Conservation (phyloP, 108 stramenopile species). For the Cyclotella choctawhatcheeana region DNA sequence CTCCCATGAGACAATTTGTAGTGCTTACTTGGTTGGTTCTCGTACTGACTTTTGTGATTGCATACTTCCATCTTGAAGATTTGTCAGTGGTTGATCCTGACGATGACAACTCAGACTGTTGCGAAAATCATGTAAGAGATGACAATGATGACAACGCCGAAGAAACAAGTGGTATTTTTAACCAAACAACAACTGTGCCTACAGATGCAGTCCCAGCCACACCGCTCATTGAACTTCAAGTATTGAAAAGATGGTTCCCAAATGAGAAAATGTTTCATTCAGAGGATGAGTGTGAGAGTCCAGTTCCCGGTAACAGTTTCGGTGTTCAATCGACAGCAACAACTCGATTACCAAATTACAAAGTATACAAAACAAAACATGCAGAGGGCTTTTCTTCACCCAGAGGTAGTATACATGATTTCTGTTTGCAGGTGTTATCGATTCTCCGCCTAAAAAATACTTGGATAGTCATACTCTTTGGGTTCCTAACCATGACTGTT, state of each 20-base stretch:
- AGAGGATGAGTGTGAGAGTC: not conserved
- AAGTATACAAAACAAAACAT: constrained; percentile 14
- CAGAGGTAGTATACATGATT: not conserved
- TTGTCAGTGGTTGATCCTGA: constrained; percentile 37
- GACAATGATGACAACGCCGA: not conserved
- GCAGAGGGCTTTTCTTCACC: no score
- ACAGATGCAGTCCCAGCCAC: constrained; percentile 20
- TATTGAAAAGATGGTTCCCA: constrained; percentile 34
- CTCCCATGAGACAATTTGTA: constrained; percentile 38
- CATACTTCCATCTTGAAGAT: constrained; percentile 34
- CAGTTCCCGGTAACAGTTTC: no score
- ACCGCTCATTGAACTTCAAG: constrained; percentile 23
- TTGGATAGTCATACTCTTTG: constrained; percentile 45
- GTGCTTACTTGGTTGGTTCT: constrained; percentile 39
- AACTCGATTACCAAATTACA: not conserved
- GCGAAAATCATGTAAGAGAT: constrained; percentile 12
- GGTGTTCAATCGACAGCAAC: no score
- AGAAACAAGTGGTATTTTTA: not conserved
- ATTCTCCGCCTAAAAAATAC: constrained; percentile 13
- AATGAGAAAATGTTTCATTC: constrained; percentile 8
- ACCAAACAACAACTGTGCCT: no score
- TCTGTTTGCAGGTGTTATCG: not conserved
- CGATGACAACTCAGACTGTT: no score
- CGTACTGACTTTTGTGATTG: constrained; percentile 27
- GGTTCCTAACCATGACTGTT: constrained; percentile 14